Evolutionary conservation across 768 basidiomycete genomes (phyloP), one percentile per base, ranked within the genome.

Genomic region (Coprinopsis marcescibilis): DNA sequence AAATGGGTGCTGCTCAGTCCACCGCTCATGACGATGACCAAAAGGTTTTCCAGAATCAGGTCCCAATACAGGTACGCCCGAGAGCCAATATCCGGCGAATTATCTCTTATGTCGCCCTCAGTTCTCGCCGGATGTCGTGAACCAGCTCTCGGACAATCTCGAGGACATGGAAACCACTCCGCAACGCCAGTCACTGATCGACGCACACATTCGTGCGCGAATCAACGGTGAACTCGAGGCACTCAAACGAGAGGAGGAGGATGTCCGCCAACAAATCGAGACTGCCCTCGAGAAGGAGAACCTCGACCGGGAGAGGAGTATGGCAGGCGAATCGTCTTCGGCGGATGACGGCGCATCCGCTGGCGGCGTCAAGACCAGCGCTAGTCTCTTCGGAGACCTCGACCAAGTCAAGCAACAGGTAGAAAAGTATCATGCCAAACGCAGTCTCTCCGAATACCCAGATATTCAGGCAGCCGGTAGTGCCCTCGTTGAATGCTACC

Each of bases 81-180:
- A 13, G 15, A 26, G 6, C 26, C 19, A 26, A 19, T 11, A 14
- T n/a, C n/a, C 24, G 25, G 15, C 24, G 35, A 29, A 36, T 11
- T 14, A 17, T 48, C 45, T 29, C 26, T 36, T 36, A 37, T 45
- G 15, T 40, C 27, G 14, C 8, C 23, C 36, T 11, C 29, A 93
- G 89, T 88, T 94, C 67, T 86, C 86, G n/a, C 78, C 78, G 38
- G 80, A 85, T 62, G 80, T 94, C 48, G 81, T 93, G 59, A 80
- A 85, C 69, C 80, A 83, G 48, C 82, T 93, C 52, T 72, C 81
- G 15, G 82, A 89, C 65, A 69, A 75, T 49, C 62, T 76, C 27
- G 74, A 78, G 34, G 72, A 81, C 1, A 66, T 83, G 8, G 73
- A 73, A 39, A 78, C 81, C 2, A 71, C 78, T 12, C 74, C 81